phyloP scores from a whole-genome alignment of 805 yeast species.

The Cyberlindnera maclurae region DNA sequence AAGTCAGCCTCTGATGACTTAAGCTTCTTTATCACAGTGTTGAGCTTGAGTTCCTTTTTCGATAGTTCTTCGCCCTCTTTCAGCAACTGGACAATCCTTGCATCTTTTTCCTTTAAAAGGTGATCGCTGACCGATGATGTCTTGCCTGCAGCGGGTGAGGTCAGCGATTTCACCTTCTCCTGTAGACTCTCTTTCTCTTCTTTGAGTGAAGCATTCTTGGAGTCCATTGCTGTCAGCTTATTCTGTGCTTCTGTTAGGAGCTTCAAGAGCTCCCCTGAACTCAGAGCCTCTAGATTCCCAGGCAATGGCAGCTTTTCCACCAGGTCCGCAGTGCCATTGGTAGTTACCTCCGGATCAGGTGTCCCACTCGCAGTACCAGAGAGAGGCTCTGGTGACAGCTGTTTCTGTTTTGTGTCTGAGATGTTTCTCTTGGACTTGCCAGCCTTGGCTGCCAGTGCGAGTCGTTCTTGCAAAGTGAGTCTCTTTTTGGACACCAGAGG shows the following conservation, averaged over 20 bases:
- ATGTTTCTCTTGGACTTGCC: slow-evolving; percentile 23
- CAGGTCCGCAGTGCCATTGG: too few relatives aligned
- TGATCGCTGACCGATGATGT: slow-evolving; percentile 19
- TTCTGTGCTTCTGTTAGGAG: slow-evolving; percentile 12
- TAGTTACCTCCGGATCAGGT: too few relatives aligned
- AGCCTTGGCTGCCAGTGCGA: slow-evolving; percentile 69
- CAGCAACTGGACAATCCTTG: slow-evolving; percentile 54
- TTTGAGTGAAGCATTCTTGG: slow-evolving; percentile 11
- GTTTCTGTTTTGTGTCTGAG: slow-evolving; percentile 6
- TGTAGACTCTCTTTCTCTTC: slow-evolving; percentile 20
- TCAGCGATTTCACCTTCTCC: slow-evolving; percentile 13
- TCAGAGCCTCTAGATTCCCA: slow-evolving; percentile 6
- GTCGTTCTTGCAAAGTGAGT: slow-evolving; percentile 74
- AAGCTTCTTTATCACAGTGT: slow-evolving; percentile 58
- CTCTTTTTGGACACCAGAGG: slow-evolving; percentile 36
- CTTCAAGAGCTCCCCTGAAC: slow-evolving; percentile 12
- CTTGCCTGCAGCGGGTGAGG: slow-evolving; percentile 1
- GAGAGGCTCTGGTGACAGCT: slow-evolving; percentile 7
- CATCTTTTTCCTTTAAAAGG: slow-evolving; percentile 38
- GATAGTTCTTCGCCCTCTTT: slow-evolving; percentile 74
- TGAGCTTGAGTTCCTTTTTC: slow-evolving; percentile 59
- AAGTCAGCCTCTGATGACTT: slow-evolving; percentile 37
- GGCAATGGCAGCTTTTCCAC: too few relatives aligned
- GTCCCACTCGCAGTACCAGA: neutral
- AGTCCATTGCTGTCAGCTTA: slow-evolving; percentile 8